Conservation (phyloP, 1,139 yeast genomes). For the Yarrowia galli region DNA sequence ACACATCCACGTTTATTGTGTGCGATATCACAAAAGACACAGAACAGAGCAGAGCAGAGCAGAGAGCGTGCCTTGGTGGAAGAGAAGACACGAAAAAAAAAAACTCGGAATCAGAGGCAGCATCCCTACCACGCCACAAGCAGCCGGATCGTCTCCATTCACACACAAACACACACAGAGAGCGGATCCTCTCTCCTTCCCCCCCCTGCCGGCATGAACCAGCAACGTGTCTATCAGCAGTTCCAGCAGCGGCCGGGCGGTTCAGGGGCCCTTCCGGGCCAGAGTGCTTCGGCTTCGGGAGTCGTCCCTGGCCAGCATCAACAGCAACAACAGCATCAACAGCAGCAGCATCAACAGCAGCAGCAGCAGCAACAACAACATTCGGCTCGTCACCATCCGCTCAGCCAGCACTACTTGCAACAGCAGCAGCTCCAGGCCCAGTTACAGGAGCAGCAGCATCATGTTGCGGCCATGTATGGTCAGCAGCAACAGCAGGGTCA, state of each 20-base stretch:
- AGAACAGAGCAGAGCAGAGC: no score
- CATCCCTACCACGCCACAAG: no score
- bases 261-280: constrained; percentile 11
- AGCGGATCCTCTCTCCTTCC: no score
- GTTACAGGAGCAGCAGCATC: constrained; percentile 20
- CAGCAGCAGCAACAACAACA: constrained; percentile 3
- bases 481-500: constrained; percentile 8
- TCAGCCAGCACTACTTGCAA: constrained; percentile 10
- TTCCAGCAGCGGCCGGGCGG: constrained; percentile 28
- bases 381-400: not conserved
- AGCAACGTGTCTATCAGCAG: constrained; percentile 35
- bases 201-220: constrained; percentile 35
- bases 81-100: no score
- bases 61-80: no score
- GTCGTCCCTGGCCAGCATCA: not conserved
- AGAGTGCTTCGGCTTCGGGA: not conserved
- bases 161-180: no score
- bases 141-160: no score
- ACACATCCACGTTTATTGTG: constrained; percentile 34
- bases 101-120: no score
- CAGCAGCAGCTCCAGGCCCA: constrained; percentile 15
- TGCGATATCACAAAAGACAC: constrained; percentile 26
- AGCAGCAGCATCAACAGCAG: not conserved
- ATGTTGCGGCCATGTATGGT: constrained; percentile 2
- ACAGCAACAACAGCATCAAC: constrained; percentile 2